Base-by-base conservation (phyloP, 106 monocot species). In the Phalaenopsis aphrodite region DNA sequence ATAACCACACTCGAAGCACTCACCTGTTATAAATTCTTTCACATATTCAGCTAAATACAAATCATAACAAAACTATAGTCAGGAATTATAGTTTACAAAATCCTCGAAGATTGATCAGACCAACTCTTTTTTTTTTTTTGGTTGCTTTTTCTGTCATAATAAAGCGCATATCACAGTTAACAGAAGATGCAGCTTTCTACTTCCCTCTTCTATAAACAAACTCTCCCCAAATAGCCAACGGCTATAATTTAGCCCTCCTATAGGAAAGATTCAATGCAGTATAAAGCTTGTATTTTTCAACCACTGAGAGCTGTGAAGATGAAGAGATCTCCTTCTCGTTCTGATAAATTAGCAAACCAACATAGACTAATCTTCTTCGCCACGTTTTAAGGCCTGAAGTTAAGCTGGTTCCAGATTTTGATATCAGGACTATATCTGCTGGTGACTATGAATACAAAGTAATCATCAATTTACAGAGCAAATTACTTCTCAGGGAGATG, bases 401-500 rank as follows among this genome's bases (percentile, higher is more conserved):
- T n/a, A 76, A 76, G 76, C 46, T 24, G 12, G 16, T 8, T 19
- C 17, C 5, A 74, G 30, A 19, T 19, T 30, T 30, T 42, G 19
- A 19, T 42, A 74, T 18, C 45, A 74, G 10, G 21, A 74, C 41
- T 42, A 19, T n/a, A 14, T 52, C 52, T 12, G 52, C 52, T 10
- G 52, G 10, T 52, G 52, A 52, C 2, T 52, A 52, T 52, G 52
- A 52, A 10, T 14, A 52, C 52, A 14, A 67, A 19, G 43, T 43
- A 45, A 74, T 42, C n/a, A 74, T 42, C n/a, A 17, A 74, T 36
- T 42, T 39, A 78, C 65, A 79, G n/a, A 65, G 65, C 5, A 58
- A 41, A 1, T 37, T 9, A n/a, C 30, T 73, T 61, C 12, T 82
- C 68, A 88, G 12, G 81, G 88, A 21, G 81, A 86, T 24, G 84